Conservation (phyloP, 139 green algal species). For the Desmodesmus armatus region DNA sequence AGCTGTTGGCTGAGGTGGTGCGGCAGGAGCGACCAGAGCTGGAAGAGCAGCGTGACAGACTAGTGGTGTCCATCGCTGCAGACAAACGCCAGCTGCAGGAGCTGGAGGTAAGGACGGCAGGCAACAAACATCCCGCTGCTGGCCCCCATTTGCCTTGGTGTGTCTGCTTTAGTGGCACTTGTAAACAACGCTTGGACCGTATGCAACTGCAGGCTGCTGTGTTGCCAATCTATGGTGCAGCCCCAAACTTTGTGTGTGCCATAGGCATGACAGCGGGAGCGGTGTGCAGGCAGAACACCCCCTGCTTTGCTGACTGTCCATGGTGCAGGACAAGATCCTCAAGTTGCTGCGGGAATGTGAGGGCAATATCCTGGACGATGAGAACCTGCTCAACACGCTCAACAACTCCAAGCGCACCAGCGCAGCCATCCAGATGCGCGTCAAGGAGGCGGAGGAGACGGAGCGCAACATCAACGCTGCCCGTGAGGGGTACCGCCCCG, state of each 20-base stretch:
- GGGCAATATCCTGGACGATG: conserved; percentile 93
- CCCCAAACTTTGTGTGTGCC: too few species aligned
- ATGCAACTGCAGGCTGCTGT: background rate
- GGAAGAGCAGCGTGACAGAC: conserved; percentile 82
- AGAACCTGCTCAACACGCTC: conserved; percentile 90
- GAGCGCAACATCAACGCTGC: conserved; percentile 85
- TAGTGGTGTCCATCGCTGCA: conserved; percentile 81
- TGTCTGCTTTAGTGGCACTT: background rate
- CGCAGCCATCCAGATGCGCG: conserved; percentile 78
- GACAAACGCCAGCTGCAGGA: conserved; percentile 88
- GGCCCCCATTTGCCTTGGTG: background rate
- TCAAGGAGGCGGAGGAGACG: conserved; percentile 84
- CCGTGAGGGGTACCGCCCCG: conserved; percentile 83
- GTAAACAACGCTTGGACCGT: background rate
- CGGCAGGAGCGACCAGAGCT: conserved; percentile 84
- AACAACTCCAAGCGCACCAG: conserved; percentile 89
- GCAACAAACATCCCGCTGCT: background rate
- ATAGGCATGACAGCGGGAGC: too few species aligned
- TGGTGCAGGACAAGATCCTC: conserved; percentile 83
- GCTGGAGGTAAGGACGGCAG: conserved; percentile 21
- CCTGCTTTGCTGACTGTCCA: background rate
- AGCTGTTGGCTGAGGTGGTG: conserved; percentile 88
- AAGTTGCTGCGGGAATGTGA: conserved; percentile 86
- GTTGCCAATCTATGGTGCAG: too few species aligned
- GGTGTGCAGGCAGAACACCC: background rate